These are phyloP conservation scores for Trichomonascus vanleenenianus DNA, from an alignment of 805 yeast genomes.

Conservation along the genomic window DNA sequence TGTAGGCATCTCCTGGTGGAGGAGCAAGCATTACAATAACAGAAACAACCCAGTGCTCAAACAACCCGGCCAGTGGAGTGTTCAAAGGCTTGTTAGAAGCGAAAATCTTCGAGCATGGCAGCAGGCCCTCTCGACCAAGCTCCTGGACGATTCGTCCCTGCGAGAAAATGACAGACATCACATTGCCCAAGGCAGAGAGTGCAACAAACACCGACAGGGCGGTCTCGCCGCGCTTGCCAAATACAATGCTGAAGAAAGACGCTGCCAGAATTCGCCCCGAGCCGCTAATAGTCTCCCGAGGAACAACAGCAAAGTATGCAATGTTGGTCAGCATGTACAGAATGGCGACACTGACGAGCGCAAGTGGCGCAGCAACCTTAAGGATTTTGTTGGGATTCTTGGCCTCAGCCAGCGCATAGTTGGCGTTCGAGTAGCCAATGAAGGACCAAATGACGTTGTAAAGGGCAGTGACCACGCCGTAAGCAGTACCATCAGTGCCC, in stretches of 20 bases:
- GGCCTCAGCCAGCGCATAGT: conserved; percentile 75
- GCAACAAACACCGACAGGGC: conserved; percentile 79
- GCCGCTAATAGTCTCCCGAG: conserved; percentile 36
- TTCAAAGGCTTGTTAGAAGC: conserved; percentile 66
- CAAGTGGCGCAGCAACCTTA: conserved; percentile 66
- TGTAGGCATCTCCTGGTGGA: conserved; percentile 84
- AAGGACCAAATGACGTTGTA: conserved; percentile 82
- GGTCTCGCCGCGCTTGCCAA: conserved; percentile 58
- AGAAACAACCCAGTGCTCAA: conserved; percentile 73
- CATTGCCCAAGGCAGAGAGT: conserved; percentile 73
- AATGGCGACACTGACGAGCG: conserved; percentile 51
- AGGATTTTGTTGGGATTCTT: conserved; percentile 65
- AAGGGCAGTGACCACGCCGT: conserved; percentile 52
- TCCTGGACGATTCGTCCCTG: conserved; percentile 79
- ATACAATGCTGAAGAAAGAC: conserved; percentile 62
- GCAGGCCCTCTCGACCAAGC: conserved; percentile 71
- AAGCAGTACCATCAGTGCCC: conserved; percentile 35
- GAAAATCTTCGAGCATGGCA: conserved; percentile 67
- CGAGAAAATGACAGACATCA: conserved; percentile 68
- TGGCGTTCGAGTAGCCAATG: conserved; percentile 76
- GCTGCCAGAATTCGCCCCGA: conserved; percentile 74
- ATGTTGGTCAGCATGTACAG: conserved; percentile 70
- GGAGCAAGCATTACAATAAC: conserved; percentile 67
- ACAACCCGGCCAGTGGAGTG: conserved; percentile 64
- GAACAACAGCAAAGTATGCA: conserved; percentile 51